Evolutionary conservation across 495 filamentous ascomycete species (phyloP), one percentile per base, ranked within the genome.

Genomic region (Talaromyces liani): DNA sequence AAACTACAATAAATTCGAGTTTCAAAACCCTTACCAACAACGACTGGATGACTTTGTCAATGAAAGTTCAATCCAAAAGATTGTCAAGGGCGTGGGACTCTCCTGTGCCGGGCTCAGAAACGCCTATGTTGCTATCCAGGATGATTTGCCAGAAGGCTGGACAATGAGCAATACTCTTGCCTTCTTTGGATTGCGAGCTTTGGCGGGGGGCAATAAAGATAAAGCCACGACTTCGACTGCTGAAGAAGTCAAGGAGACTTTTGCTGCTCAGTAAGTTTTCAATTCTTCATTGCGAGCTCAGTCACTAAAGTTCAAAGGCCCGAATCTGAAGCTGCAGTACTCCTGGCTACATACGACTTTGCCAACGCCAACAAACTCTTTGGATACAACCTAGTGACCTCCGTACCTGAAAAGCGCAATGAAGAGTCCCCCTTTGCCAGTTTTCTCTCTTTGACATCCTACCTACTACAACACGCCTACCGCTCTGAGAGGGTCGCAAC

Each of bases 1-100:
- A 66, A 98, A 98, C 75, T 98, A 97, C 82, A 97, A 97, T 82
- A 98, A 97, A 75, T 98, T 98, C 68, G 94, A 98, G 76, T 91
- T 95, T 63, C 94, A 96, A 74, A 98, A 98, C 67, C 94, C 94
- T 6, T 98, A 98, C 69, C 89, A 93, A 69, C 77, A 95, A 64
- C 89, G 93, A 51, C 84, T 98, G n/a, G 92, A 95, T 70, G 94
- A 98, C 72, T 98, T 98, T 76, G 93, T 97, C 65, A 97, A 98
- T 67, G 93, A 98, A 70, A 77, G 79, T 0, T 86, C 87, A 24
- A 98, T 98, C 66, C 82, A 89, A 69, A 92, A 89, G 65, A 90
- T 97, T 54, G 83, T 93, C 61, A 79, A 81, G 65, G 86, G 89
- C 61, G 82, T 97, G 14, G 91, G 90, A 9, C 71, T 80, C 56